Base-by-base conservation (phyloP, 768 basidiomycete species). In the Phaeotremella skinneri region DNA sequence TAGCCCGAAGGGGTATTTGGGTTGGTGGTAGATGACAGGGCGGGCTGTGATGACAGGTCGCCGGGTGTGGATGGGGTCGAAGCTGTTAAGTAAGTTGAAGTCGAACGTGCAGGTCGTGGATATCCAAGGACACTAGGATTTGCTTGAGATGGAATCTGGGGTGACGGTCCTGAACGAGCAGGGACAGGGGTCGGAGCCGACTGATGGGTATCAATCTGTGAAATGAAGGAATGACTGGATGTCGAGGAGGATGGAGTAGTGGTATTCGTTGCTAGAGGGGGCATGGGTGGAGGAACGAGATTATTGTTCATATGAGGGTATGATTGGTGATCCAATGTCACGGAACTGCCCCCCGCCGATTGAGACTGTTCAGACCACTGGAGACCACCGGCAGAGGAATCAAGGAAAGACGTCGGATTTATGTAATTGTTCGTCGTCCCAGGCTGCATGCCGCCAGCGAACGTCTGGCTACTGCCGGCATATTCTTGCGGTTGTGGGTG, bases 11-110 rank as follows among this genome's bases (percentile, higher is more conserved):
- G 58, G 2, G 50, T 59, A 27, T 3, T 52, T n/a, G 23, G 49
- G 13, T 30, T 52, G 11, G 58, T 21, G 17, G 39, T 39, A 4
- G 58, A 59, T 5, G 58, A 53, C 14, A 47, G 42, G 21, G 58
- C 25, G 25, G 21, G 43, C 5, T 21, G 2, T 25, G 50, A 45
- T 20, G 50, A 45, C 6, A 45, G 6, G 21, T 45, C 43, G 21
- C 23, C 43, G 6, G 43, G 43, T 20, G 43, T 45, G 7, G 32
- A 20, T 23, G 50, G n/a, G 25, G 11, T 53, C 9, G n/a, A 23
- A 5, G 16, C 29, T 21, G 34, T 26, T 5, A 43, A 25, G 20
- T 39, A 39, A 39, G 27, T 54, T 32, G 52, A 54, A 41, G n/a
- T 54, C 32, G 20, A 20, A 23, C n/a, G 30, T 25, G 27, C 21